Conservation (phyloP, 805 yeast genomes). For the Millerozyma miso region DNA sequence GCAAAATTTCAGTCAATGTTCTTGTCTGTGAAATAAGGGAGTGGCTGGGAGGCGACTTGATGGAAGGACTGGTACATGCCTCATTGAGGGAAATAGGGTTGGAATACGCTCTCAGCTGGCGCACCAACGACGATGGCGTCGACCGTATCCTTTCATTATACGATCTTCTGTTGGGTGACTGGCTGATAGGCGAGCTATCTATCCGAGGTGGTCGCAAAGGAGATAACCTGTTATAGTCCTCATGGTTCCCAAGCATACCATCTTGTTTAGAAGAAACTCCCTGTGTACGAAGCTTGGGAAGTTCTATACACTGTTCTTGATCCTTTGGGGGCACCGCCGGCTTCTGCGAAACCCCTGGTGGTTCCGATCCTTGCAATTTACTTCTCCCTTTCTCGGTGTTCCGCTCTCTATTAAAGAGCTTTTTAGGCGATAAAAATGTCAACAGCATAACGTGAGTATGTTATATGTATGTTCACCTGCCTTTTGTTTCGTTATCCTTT, state of each 20-base stretch:
- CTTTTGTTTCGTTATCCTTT: no score
- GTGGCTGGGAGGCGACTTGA: constrained; percentile 7
- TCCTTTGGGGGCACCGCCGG: constrained; percentile 1
- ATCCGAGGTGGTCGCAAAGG: constrained; percentile 3
- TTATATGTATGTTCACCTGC: no score
- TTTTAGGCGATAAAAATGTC: constrained; percentile 4
- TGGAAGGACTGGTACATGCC: constrained; percentile 8
- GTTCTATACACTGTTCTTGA: not conserved
- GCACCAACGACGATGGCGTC: constrained; percentile 32
- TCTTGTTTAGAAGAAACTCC: not conserved
- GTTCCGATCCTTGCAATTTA: not conserved
- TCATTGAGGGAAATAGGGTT: constrained; percentile 7
- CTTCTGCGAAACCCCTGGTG: not conserved
- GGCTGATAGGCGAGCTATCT: constrained; percentile 1
- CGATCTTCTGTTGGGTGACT: constrained; percentile 12
- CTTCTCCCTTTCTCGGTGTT: not conserved
- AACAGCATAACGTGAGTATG: constrained; percentile 1
- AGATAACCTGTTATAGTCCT: constrained; percentile 1
- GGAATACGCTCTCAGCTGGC: constrained; percentile 27
- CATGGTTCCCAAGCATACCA: not conserved
- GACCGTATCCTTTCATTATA: constrained; percentile 27
- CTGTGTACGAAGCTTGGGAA: constrained; percentile 7
- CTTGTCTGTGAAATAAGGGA: constrained; percentile 15
- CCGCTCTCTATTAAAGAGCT: constrained; percentile 1
- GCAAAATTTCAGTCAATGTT: constrained; percentile 28